Base-by-base conservation (phyloP, 768 basidiomycete genomes). In the Kwoniella sp. region DNA sequence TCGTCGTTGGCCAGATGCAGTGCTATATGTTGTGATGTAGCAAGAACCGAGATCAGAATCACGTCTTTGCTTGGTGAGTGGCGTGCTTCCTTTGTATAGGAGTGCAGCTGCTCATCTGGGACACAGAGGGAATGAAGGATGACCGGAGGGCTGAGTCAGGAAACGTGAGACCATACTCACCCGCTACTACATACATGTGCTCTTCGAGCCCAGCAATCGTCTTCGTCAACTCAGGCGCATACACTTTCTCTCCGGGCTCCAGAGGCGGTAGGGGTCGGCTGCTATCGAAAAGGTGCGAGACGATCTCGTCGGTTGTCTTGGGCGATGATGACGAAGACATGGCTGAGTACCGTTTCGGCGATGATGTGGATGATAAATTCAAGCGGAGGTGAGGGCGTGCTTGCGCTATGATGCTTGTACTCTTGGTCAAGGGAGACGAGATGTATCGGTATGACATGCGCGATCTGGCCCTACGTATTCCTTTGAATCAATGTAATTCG, bases 1-100 rank as follows among this genome's bases (percentile, higher is more conserved):
- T 79, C 78, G 52, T 79, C 78, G 55, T 79, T 79, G 4, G 76
- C 76, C 0, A 79, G 71, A 63, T 79, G 76, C 13, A 79, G 55
- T 1, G 74, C 78, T 72, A 55, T 38, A 50, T 30, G 25, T 37
- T 37, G 34, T 37, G 34, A 13, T 37, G 34, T 37, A 37, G 13
- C 13, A 7, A 5, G 34, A 37, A 13, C 34, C 34, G 34, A 7
- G 34, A 13, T 34, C 34, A 34, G 34, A 5, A 34, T 34, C 34
- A 34, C n/a, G n/a, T n/a, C n/a, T n/a, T n/a, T n/a, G n/a, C n/a
- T n/a, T 37, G 26, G 61, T 51, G 51, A n/a, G 4, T 50, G 20
- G 4, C 17, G 23, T 8, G 20, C 7, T 25, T 20, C 7, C 47
- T 25, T 4, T 20, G 47, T 50, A 41, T 41, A 9, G 38, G 38